Evolutionary conservation across 2,329 filamentous ascomycete genomes (phyloP).

Genomic region (Diaporthe caulivora): DNA sequence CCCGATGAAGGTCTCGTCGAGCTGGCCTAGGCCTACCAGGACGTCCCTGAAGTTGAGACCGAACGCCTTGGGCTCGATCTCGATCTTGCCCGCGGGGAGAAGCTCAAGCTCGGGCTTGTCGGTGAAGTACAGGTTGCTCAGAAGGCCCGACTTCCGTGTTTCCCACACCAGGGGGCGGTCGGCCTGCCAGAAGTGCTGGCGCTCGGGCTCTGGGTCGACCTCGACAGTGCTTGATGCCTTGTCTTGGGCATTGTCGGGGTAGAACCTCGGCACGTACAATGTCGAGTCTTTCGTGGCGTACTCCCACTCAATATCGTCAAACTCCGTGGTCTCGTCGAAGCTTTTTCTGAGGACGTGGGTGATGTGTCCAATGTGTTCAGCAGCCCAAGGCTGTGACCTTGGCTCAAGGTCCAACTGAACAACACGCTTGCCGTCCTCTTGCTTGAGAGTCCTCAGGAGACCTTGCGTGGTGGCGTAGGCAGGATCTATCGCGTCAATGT

Average conservation of each 20-base stretch:
- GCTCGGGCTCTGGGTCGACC: neutral
- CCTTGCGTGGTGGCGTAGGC: neutral
- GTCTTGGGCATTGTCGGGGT: neutral
- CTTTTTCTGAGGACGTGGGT: neutral
- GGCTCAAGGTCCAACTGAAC: neutral
- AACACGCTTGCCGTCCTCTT: neutral
- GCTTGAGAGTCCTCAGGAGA: neutral
- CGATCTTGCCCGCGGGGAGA: neutral
- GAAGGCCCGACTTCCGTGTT: neutral
- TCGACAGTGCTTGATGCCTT: neutral
- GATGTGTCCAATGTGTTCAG: neutral
- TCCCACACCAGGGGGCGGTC: neutral
- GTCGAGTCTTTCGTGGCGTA: neutral
- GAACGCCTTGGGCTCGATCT: neutral
- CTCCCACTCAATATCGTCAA: neutral
- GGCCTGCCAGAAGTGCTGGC: neutral
- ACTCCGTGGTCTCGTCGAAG: neutral
- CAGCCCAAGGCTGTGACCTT: neutral
- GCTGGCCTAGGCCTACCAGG: conserved; percentile 20
- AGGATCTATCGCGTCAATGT: neutral
- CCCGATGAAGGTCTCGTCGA: neutral
- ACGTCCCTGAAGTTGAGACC: conserved; percentile 35
- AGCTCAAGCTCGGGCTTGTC: neutral
- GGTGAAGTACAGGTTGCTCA: conserved; percentile 10
- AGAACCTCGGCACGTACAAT: neutral